Conservation (phyloP, 495 filamentous ascomycete species). For the Rhypophila decipiens region DNA sequence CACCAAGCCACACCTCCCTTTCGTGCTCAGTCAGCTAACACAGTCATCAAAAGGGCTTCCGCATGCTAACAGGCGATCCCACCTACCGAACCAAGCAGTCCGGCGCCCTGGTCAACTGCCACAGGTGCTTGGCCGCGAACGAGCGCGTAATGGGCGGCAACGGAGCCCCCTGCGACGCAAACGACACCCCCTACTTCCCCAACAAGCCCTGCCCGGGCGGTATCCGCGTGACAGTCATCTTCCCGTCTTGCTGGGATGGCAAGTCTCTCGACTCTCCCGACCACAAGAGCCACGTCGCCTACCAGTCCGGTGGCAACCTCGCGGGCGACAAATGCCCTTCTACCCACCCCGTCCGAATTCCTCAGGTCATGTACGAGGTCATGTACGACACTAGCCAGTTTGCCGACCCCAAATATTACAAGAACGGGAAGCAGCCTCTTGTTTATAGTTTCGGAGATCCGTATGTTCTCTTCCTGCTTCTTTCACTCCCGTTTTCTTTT, state of each 20-base stretch:
- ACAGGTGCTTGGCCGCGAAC: conserved; percentile 32
- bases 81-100: conserved; percentile 22
- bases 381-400: conserved; percentile 44
- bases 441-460: conserved; percentile 17
- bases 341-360: conserved; percentile 40
- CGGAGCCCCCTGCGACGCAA: conserved; percentile 6
- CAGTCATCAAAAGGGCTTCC: conserved; percentile 37
- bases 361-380: conserved; percentile 44
- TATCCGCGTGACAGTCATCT: conserved; percentile 13
- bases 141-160: conserved; percentile 19
- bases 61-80: conserved; percentile 45
- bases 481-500: no score
- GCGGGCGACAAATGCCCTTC: conserved; percentile 37
- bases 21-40: not conserved
- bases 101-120: conserved; percentile 34
- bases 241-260: conserved; percentile 45
- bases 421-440: conserved; percentile 35
- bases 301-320: conserved; percentile 29
- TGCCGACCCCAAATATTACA: conserved; percentile 34
- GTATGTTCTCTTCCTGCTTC: not conserved
- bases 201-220: conserved; percentile 10
- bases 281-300: conserved; percentile 46
- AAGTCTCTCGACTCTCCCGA: conserved; percentile 50
- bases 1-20: not conserved
- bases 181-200: conserved; percentile 8